Evolutionary conservation across 163 green algal genomes (phyloP), one percentile per base, ranked within the genome.

Genomic region (Chlamydomonas reinhardtii): DNA sequence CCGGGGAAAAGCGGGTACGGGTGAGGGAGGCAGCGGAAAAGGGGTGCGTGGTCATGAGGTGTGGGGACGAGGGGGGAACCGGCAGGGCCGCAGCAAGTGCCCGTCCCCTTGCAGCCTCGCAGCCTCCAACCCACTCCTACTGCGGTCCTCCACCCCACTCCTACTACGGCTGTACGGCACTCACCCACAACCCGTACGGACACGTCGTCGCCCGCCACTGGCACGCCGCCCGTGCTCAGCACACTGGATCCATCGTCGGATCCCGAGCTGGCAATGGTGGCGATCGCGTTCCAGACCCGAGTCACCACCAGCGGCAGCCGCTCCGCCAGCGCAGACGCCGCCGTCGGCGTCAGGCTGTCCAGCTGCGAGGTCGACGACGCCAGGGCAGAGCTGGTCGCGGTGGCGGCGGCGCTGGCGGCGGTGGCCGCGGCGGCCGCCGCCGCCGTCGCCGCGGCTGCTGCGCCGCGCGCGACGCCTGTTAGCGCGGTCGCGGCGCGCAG

Each of bases 361-460:
- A 85, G 32, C 52, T 34, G 27, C 43, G 74, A 61, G 27, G 64
- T 65, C 25, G 68, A 54, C 32, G 43, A 70, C 34, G 79, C 68
- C 34, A 85, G 79, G 52, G 79, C 79, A 34, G 79, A 77, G 31
- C 54, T 74, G 34, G 70, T 80, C 27, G 71, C 81, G 59, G 81
- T 80, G 34, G 70, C 74, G 35, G 71, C 81, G 59, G 81, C 81
- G 39, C 59, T 62, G 54, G 74, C 75, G 19, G 39, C 62, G 48
- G 76, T 48, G 17, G 76, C 39, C 24, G 76, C 70, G 22, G 61
- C 78, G 65, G 83, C 80, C 20, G 68, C 88, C n/a, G 75, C 90
- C 15, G 73, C 76, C n/a, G 73, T 65, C 79, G 81, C 86, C 32
- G 56, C 83, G 16, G 78, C 82, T 74, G 87, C 65, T 78, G 39